Base-by-base conservation (phyloP, 495 filamentous ascomycete species). In the Barbatosphaeria neglecta region DNA sequence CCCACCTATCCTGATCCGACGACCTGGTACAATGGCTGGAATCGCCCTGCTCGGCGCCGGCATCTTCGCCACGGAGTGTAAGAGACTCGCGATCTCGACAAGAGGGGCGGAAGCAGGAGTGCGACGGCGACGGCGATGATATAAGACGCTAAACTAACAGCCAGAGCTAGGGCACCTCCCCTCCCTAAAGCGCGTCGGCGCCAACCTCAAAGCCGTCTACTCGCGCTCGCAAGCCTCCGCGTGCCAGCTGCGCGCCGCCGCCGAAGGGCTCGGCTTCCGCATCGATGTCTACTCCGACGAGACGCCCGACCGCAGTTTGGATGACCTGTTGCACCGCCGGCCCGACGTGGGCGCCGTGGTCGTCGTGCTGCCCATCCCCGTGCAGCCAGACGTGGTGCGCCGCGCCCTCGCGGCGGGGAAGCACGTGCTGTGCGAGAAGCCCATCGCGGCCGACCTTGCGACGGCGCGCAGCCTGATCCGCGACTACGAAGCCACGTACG, bases 401-500 rank as follows among this genome's bases (percentile, higher is more conserved):
- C 64, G 68, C 25, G 77, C 84, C 4, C 69, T 92, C 0, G 51
- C 63, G 0, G 83, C 84, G 1, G 80, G 82, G 19, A 92, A 92
- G 52, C 84, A 88, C 61, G 86, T 90, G 6, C 63, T 90, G 0
- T 81, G 70, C n/a, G 87, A 93, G 62, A 93, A 92, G 60, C 86
- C 87, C 16, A 76, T 90, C 33, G 84, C 85, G 0, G 73, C 75
- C 53, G 78, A 87, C 56, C 53, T 87, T 17, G 65, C 69, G 2
- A 67, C 75, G 0, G 86, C 82, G 8, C 66, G 69, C 31, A 69
- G 78, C 23, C 70, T 92, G 24, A 58, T 87, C 33, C 43, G 68
- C 7, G 85, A 76, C 70, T 86, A 83, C 53, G 60, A 72, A 42
- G 53, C 63, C 31, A 67, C 72, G 11, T 70, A 74, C 25, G 42